Base-by-base conservation (phyloP, 805 yeast genomes). In the Debaryomyces tyrocola region DNA sequence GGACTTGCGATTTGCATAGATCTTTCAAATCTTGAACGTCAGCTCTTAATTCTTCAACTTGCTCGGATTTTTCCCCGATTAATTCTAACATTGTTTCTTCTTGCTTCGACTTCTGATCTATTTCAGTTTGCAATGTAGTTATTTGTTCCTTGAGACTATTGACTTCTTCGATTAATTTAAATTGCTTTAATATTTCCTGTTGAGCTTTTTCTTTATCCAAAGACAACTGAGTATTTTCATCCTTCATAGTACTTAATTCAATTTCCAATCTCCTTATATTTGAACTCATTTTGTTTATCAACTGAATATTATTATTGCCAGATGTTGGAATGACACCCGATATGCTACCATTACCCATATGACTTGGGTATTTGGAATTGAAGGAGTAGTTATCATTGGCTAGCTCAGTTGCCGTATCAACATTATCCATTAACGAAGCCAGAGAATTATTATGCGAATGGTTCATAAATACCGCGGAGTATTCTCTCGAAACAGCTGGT, bases 21-120 rank as follows among this genome's bases (percentile, higher is more conserved):
- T 88, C 95, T 66, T 94, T 94, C 65, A 92, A 74, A 65, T 94
- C 99, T 4, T 74, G 77, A 14, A 94, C 92, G 59, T 94, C 99
- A 6, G 95, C 96, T 53, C 76, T 78, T 39, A 94, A 74, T 64
- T 94, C 99, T 46, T 83, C 87, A 4, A 88, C 92, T 51, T 74
- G 77, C 62, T 95, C 99, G 5, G 89, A 77, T 61, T 90, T 90
- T 60, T 91, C 97, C 5, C 96, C 96, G 12, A 92, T 73, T 47
- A 87, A 60, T 54, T 83, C 87, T 39, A 90, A 66, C 41, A 87
- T 78, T 5, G 85, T 79, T 45, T 77, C 74, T 49, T 81, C 81
- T 5, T 79, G 52, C 46, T 52, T 33, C 6, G 64, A 57, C 44
- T 68, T 66, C 17, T 63, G 57, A 14, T 70, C 74, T 38, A 82